Evolutionary conservation across 1,284 basidiomycete species (phyloP).

Genomic region (Pterulicium gracile): DNA sequence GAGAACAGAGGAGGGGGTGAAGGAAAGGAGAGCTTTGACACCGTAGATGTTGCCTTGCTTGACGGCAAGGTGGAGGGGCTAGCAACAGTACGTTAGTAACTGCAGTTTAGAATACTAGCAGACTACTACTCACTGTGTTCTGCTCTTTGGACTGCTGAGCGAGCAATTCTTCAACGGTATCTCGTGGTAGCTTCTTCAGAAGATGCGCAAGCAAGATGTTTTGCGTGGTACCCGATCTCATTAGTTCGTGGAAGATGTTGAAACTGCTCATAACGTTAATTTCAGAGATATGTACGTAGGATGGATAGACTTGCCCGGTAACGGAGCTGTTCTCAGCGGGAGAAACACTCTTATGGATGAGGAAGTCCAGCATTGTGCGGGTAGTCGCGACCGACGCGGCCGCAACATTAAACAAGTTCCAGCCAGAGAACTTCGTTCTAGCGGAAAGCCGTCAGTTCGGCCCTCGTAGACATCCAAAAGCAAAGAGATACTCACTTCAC

Average conservation of each 20-base stretch:
- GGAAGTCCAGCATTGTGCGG: constrained; percentile 32
- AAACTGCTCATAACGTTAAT: constrained; percentile 27
- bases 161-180: constrained; percentile 30
- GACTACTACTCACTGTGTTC: constrained; percentile 40
- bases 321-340: constrained; percentile 27
- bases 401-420: constrained; percentile 33
- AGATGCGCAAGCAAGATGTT: constrained; percentile 28
- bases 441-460: background rate
- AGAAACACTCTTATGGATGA: constrained; percentile 35
- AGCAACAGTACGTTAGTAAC: too few species aligned
- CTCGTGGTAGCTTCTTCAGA: constrained; percentile 35
- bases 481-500: too few species aligned
- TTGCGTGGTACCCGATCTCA: constrained; percentile 13
- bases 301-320: too few species aligned
- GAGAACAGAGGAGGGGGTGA: background rate
- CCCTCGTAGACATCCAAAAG: background rate
- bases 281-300: too few species aligned
- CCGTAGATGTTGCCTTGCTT: too few species aligned
- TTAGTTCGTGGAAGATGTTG: constrained; percentile 45
- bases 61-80: too few species aligned
- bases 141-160: constrained; percentile 31
- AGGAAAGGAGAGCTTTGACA: background rate
- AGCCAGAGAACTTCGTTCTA: constrained; percentile 35
- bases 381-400: constrained; percentile 17
- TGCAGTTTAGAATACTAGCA: too few species aligned